Evolutionary conservation across 129 eudicot species (phyloP).

Genomic region (Dittrichia graveolens): DNA sequence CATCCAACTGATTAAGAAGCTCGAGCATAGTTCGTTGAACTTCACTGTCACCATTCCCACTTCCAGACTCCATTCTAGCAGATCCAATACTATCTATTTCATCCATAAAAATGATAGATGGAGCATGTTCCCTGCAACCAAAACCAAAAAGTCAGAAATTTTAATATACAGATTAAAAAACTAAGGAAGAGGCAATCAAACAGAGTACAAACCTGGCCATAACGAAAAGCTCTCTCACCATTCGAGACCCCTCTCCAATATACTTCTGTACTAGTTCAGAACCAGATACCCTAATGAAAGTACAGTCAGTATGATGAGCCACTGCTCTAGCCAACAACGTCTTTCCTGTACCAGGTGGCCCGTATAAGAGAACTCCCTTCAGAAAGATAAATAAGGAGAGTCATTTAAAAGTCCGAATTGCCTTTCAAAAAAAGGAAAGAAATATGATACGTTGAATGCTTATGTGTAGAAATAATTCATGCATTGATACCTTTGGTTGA

Average conservation of each 20-base stretch:
- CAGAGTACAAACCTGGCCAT: conserved; percentile 48
- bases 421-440: background rate
- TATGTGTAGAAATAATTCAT: background rate
- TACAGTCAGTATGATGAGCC: conserved; percentile 65
- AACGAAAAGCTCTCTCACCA: conserved; percentile 59
- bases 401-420: too few species aligned
- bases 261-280: conserved; percentile 59
- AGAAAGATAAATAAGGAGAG: background rate
- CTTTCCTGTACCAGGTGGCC: conserved; percentile 71
- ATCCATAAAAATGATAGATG: conserved; percentile 49
- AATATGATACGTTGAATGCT: conserved; percentile 9
- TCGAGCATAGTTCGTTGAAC: conserved; percentile 51
- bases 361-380: conserved; percentile 62
- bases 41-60: conserved; percentile 53
- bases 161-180: background rate
- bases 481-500: conserved; percentile 51
- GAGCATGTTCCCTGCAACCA: conserved; percentile 46
- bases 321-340: conserved; percentile 61
- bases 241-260: conserved; percentile 58
- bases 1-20: conserved; percentile 52
- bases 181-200: background rate
- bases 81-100: conserved; percentile 52
- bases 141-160: background rate
- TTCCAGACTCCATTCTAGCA: conserved; percentile 43
- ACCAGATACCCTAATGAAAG: conserved; percentile 65